Percentiles rank a stretch among this genome's conserved stretches.
These are phyloP conservation scores for Cucurbita ficifolia DNA, from an alignment of 306 rosid species.

Conservation along the genomic window DNA sequence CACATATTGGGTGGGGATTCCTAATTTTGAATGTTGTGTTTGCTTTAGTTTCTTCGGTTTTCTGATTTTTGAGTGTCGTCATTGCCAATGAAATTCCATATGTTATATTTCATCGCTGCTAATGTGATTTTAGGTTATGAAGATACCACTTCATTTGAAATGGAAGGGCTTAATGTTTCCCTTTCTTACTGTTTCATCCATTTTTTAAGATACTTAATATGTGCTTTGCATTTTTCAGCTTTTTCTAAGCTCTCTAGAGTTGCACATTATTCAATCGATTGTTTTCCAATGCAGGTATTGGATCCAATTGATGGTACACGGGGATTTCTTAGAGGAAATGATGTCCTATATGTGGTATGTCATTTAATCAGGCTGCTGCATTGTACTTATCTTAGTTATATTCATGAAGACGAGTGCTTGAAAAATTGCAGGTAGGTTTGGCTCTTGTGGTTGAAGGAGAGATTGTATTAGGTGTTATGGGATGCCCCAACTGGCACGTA, in stretches of 20 bases:
- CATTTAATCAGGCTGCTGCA: not conserved
- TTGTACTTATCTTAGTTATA: not conserved
- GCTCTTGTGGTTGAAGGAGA: conserved; percentile 82
- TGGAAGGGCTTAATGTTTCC: not conserved
- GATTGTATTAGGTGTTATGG: conserved; percentile 68
- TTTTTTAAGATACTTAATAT: not conserved
- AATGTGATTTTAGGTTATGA: not conserved
- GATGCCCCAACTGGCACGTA: conserved; percentile 73
- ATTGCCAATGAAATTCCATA: not conserved
- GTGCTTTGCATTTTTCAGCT: not conserved
- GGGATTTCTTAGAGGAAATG: conserved; percentile 51
- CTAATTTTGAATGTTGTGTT: not conserved
- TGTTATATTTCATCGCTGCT: not conserved
- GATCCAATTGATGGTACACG: conserved; percentile 91
- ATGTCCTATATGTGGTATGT: conserved; percentile 62
- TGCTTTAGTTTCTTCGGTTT: not conserved
- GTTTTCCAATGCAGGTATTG: conserved; percentile 46
- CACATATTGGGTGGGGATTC: conserved; percentile 73
- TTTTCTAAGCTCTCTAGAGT: too few species aligned
- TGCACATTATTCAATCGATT: not conserved
- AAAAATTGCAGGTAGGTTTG: conserved; percentile 66
- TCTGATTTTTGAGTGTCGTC: not conserved
- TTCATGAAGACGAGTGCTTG: not conserved
- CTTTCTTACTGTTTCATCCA: not conserved
- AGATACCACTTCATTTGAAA: not conserved